Conservation (phyloP, 2,329 filamentous ascomycete species). For the Colletotrichum sublineola region DNA sequence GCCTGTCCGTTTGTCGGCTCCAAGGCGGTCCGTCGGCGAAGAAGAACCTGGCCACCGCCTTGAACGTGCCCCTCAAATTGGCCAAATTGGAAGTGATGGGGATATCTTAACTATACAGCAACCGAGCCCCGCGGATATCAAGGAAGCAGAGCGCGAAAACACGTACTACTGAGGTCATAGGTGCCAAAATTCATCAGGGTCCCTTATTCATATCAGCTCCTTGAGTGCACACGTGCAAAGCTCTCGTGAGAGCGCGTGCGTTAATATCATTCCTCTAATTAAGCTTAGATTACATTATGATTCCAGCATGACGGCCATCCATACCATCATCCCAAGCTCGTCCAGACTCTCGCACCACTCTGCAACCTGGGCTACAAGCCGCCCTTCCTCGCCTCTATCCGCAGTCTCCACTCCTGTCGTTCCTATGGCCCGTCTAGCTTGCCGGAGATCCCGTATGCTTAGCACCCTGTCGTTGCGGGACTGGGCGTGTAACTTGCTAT, state of each 20-base stretch:
- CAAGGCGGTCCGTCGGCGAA: neutral
- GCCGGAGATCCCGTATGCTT: slow-evolving; percentile 14
- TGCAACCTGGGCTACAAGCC: slow-evolving; percentile 39
- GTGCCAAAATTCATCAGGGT: neutral
- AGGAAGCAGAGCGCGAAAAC: slow-evolving; percentile 9
- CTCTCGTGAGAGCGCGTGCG: neutral
- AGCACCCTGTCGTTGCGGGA: slow-evolving; percentile 8
- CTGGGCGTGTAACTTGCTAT: slow-evolving; percentile 11
- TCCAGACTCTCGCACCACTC: slow-evolving; percentile 48
- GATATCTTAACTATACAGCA: neutral
- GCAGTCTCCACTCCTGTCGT: neutral
- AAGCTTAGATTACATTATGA: neutral
- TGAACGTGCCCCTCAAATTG: neutral
- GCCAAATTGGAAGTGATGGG: neutral
- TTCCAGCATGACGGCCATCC: slow-evolving; percentile 52
- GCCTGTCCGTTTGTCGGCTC: neutral
- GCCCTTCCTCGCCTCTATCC: slow-evolving; percentile 8
- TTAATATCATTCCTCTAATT: no score
- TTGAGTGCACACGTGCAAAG: neutral
- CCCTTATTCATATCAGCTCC: neutral
- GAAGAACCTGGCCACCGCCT: neutral
- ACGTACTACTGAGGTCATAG: neutral
- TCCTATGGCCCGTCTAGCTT: neutral
- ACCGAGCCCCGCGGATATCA: neutral
- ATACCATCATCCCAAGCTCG: slow-evolving; percentile 47